phyloP scores from a whole-genome alignment of 495 filamentous ascomycete species.

The Bryoglossum gracile region DNA sequence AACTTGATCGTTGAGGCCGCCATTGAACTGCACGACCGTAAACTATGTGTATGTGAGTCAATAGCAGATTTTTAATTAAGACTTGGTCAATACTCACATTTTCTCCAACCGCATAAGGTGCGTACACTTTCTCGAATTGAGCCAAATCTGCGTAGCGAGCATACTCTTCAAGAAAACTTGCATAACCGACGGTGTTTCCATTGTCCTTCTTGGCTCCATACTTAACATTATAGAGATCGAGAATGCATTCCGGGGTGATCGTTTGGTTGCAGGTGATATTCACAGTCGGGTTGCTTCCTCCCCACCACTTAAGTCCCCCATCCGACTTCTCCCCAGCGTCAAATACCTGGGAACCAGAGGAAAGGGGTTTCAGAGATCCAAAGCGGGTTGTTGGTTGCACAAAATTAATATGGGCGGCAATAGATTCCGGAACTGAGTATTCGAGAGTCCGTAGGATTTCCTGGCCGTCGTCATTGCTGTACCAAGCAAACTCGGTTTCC shows the following conservation, averaged over 20 bases:
- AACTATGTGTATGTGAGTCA: no score
- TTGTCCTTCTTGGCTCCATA: conserved; percentile 29
- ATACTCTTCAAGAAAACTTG: conserved; percentile 62
- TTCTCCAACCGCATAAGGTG: conserved; percentile 35
- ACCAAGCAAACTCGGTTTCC: conserved; percentile 40
- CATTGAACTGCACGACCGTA: conserved; percentile 55
- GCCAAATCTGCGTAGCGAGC: conserved; percentile 52
- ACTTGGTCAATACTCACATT: no score
- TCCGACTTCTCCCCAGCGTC: conserved; percentile 5
- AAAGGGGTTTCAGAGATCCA: conserved; percentile 26
- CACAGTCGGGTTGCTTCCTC: neutral
- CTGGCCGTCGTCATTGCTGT: conserved; percentile 27
- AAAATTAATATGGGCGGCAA: conserved; percentile 50
- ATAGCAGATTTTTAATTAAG: no score
- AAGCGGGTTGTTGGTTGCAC: conserved; percentile 63
- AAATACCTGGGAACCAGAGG: neutral
- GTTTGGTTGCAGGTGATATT: conserved; percentile 16
- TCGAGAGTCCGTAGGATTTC: conserved; percentile 30
- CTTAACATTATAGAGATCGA: conserved; percentile 19
- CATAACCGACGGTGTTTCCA: conserved; percentile 52
- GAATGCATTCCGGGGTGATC: conserved; percentile 17
- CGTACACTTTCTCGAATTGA: conserved; percentile 42
- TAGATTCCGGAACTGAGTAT: conserved; percentile 48
- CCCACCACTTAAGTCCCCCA: conserved; percentile 9
- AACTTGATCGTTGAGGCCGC: conserved; percentile 53